Evolutionary conservation across 441 rosid genomes (phyloP), one percentile per base, ranked within the genome.

Genomic region (Biscutella laevigata): DNA sequence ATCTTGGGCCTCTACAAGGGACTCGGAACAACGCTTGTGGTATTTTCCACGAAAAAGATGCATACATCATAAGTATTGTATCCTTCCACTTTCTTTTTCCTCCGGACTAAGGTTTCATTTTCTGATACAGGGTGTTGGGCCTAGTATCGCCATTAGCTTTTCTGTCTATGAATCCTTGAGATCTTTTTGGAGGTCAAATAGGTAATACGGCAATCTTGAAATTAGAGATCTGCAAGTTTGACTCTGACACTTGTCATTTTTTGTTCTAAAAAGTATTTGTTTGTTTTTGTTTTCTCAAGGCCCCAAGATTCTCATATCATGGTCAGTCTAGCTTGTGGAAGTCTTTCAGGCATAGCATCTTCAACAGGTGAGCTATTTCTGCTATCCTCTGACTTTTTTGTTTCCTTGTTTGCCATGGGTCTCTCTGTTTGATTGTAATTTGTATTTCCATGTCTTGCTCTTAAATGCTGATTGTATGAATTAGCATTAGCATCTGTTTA

Each of bases 1-100:
- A 46, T 79, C 67, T 70, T 71, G 11, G 98, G 98, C 16, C 79
- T 91, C 29, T 87, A 90, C 73, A 91, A 87, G 66, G 98, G 98
- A 72, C 94, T 91, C 40, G 91, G 98, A 59, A 80, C 96, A 16
- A 91, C 96, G 13, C 84, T 91, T 36, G 60, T 91, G 81, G 94
- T 82, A 75, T 42, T 60, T 40, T 50, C 33, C 54, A 10, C 39
- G n/a, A 27, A 25, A 53, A 46, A 15, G 36, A 47, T 55, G 22
- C 36, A 46, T 57, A 37, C 49, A 21, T 45, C 26, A 29, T 34
- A 11, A 32, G 10, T 9, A 28, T 16, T 40, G 41, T 46, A 30
- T 22, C 39, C 14, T 61, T 51, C 46, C 10, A 15, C 11, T 40
- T 32, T 38, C 39, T 8, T 47, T 29, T 7, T 19, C 37, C 14